Conservation (phyloP, 495 filamentous ascomycete species). For the Lentithecium fluviatile region DNA sequence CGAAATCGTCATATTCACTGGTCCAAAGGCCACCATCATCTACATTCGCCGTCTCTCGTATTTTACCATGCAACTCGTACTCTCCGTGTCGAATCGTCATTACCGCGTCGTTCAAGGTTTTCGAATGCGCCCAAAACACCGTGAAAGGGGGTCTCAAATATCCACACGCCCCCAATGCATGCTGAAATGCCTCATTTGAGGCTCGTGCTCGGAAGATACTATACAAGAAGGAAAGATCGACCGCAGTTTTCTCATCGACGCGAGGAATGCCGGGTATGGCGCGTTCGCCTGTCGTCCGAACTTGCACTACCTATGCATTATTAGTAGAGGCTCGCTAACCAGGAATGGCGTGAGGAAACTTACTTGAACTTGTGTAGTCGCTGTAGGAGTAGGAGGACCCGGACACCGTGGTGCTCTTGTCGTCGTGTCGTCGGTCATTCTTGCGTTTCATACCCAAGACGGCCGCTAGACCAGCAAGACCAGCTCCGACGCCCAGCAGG, state of each 20-base stretch:
- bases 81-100: conserved; percentile 4
- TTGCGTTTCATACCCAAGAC: conserved; percentile 73
- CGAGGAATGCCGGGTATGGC: conserved; percentile 41
- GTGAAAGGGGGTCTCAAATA: background rate
- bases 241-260: conserved; percentile 22
- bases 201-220: background rate
- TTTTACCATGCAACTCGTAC: conserved; percentile 6
- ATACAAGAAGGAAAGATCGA: conserved; percentile 7
- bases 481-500: conserved; percentile 48
- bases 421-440: conserved; percentile 51
- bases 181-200: background rate
- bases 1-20: conserved; percentile 23
- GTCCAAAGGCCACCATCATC: conserved; percentile 3
- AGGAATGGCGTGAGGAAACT: conserved; percentile 18
- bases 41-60: conserved; percentile 13
- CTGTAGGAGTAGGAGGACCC: conserved; percentile 31
- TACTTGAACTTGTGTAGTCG: conserved; percentile 45
- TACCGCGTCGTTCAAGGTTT: background rate
- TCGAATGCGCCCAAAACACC: conserved; percentile 4
- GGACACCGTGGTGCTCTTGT: conserved; percentile 38
- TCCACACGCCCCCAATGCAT: conserved; percentile 16
- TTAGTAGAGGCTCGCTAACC: conserved; percentile 19
- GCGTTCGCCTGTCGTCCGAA: conserved; percentile 41
- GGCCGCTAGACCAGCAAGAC: conserved; percentile 66
- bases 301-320: conserved; percentile 41